These are phyloP conservation scores for Ogataea paraovalis DNA, from an alignment of 805 yeast genomes.

Conservation along the genomic window DNA sequence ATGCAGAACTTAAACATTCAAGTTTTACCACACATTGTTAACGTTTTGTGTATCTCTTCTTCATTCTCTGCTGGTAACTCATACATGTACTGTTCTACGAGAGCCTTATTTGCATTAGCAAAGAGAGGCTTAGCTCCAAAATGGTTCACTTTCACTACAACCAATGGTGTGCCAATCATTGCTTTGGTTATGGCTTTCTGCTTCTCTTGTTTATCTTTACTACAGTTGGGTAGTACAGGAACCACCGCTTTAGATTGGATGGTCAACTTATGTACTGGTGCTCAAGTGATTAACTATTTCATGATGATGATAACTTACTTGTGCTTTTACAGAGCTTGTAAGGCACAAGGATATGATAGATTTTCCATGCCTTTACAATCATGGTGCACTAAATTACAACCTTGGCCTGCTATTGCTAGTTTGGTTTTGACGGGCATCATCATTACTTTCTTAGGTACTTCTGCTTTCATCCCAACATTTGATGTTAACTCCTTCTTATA, in stretches of 20 bases:
- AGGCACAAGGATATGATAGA: neutral
- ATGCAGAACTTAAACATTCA: neutral
- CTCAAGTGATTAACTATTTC: neutral
- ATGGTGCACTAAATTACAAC: neutral
- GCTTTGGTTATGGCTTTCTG: neutral
- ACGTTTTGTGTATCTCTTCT: neutral
- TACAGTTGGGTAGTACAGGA: neutral
- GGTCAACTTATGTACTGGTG: neutral
- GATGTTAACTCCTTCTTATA: neutral
- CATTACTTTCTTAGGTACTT: neutral
- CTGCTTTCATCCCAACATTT: neutral
- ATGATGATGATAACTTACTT: neutral
- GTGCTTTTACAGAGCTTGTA: neutral
- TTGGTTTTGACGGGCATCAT: neutral
- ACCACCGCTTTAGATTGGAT: neutral
- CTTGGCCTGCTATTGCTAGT: neutral
- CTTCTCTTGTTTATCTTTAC: neutral
- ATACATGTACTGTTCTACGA: neutral
- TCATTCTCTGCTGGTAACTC: constrained; percentile 1
- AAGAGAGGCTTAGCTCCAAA: neutral
- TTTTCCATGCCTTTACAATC: neutral
- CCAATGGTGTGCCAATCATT: neutral
- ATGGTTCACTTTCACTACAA: neutral
- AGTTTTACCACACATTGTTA: neutral
- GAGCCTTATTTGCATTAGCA: neutral